Evolutionary conservation across 2,329 filamentous ascomycete genomes (phyloP), one percentile per base, ranked within the genome.

Genomic region (Microcyclosporella mali): DNA sequence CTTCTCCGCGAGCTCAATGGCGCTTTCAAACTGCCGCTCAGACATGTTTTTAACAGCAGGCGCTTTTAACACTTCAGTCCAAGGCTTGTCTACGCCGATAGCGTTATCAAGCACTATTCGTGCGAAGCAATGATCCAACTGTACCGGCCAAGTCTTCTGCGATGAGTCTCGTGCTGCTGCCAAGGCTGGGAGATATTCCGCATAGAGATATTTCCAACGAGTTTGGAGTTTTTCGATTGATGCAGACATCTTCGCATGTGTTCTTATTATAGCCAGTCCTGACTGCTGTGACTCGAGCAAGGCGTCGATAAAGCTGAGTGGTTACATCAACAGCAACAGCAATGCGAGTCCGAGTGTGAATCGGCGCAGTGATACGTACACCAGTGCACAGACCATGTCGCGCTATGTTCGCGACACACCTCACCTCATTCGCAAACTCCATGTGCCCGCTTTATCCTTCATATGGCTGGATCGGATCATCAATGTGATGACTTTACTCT

Each of bases 21-120:
- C 66, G 16, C 47, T 47, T 18, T 55, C 30, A 31, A 72, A 37
- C 45, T 72, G 69, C 27, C 48, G 37, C 6, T 46, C 43, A 11
- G 53, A 59, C 70, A 73, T 73, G 37, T 70, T 65, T 50, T 62
- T 68, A 33, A 67, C 59, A 0, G 70, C 69, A 2, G 70, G 70
- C 19, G 57, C 53, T 40, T 64, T 63, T 27, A 72, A 34, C n/a
- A 66, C 62, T 17, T 61, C 49, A 21, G 57, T 68, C 70, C 70
- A 72, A 4, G 67, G 69, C 14, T 50, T 56, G 33, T 67, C 60
- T 17, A 57, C 48, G 4, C 68, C 64, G 4, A 71, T 50, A 1
- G 58, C 59, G 41, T 64, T 64, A 45, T 73, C 70, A 11, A 72
- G 62, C 4, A 71, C 62, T 31, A 71, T 69, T 8, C 68, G 65